Conservation (phyloP, 2,329 filamentous ascomycete genomes). For the Aquanectria penicillioides region DNA sequence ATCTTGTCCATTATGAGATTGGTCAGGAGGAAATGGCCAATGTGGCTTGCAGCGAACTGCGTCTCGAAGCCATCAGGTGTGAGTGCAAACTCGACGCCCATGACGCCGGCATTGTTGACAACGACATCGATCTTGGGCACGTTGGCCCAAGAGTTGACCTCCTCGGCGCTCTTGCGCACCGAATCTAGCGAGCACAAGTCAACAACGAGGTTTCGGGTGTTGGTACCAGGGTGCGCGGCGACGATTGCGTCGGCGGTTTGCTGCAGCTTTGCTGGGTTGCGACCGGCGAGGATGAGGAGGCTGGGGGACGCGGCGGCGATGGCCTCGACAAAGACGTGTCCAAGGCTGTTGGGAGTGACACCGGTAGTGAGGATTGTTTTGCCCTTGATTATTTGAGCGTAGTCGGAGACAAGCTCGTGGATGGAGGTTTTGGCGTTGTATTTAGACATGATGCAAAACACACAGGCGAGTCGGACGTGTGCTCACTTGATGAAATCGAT, state of each 20-base stretch:
- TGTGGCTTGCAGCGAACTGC: conserved; percentile 57
- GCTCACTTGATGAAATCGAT: background rate
- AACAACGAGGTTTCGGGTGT: conserved; percentile 47
- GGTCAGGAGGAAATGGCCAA: conserved; percentile 58
- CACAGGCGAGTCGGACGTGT: background rate
- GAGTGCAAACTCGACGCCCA: conserved; percentile 45
- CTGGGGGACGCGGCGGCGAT: conserved; percentile 53
- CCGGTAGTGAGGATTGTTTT: conserved; percentile 55
- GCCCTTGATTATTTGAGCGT: conserved; percentile 44
- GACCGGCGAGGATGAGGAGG: conserved; percentile 58
- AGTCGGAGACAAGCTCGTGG: conserved; percentile 42
- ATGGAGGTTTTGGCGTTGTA: conserved; percentile 35
- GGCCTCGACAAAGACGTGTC: conserved; percentile 48
- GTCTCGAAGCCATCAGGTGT: conserved; percentile 53
- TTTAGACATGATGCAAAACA: conserved; percentile 5
- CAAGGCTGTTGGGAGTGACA: conserved; percentile 52
- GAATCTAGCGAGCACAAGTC: conserved; percentile 53
- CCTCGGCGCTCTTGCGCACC: conserved; percentile 50
- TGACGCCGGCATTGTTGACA: conserved; percentile 56
- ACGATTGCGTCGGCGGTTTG: conserved; percentile 50
- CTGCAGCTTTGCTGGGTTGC: conserved; percentile 52
- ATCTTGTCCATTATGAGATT: conserved; percentile 57
- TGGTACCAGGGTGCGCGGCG: conserved; percentile 44
- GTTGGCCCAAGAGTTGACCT: conserved; percentile 46
- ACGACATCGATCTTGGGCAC: conserved; percentile 51